Base-by-base conservation (phyloP, 495 filamentous ascomycete species). In the Daldinia caldariorum region DNA sequence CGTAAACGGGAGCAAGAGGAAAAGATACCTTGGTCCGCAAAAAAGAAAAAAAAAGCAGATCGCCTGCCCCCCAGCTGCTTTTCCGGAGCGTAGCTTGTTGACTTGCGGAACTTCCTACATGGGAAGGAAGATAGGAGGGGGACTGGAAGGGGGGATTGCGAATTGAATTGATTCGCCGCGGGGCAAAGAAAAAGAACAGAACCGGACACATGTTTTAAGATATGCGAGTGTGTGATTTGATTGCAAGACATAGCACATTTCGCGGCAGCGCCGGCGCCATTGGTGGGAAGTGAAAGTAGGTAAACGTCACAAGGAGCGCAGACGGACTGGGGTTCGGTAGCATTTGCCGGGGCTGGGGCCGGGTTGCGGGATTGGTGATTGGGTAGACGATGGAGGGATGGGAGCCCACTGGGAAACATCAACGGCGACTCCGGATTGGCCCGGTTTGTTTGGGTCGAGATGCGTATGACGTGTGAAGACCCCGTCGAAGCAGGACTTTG, bases 401-500 rank as follows among this genome's bases (percentile, higher is more conserved):
- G 45, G 38, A 45, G 6, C 29, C 62, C 51, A 56, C 26, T 35
- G 55, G 29, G 34, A 13, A 14, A 51, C 20, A 34, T n/a, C 37
- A 65, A 68, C 65, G 34, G 50, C 35, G 39, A 65, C 10, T 65
- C 20, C 3, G 56, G 61, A 72, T 72, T 72, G 70, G 70, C 35
- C 45, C 22, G 49, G 37, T 22, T 12, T n/a, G 49, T 38, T 55
- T 43, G 49, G 57, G 70, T 43, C 50, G 35, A 61, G 70, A 61
- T 54, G 70, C 70, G 59, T 65, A 72, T 72, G 70, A 72, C 70
- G 70, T 72, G 50, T 51, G 65, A 57, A 59, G 67, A 1, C 43
- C 41, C 67, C 67, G 41, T 63, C 31, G 13, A 56, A 35, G 13
- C n/a, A 35, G 43, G 26, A 56, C 29, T 51, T 20, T 20, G 34